Base-by-base conservation (phyloP, 2,329 filamentous ascomycete genomes). In the Penicillium olsonii region DNA sequence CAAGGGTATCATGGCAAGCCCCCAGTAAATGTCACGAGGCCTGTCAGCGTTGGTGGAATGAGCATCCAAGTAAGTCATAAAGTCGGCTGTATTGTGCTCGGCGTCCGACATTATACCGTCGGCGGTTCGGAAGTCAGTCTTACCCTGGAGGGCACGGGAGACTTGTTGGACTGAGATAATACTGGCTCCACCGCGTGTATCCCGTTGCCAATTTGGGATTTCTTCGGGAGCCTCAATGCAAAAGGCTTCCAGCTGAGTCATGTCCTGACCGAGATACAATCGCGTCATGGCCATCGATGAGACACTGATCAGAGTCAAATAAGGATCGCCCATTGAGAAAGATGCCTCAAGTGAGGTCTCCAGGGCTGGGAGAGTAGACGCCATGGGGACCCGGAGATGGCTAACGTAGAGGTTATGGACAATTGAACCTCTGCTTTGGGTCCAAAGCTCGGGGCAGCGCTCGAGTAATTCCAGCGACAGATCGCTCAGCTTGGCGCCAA, bases 381-480 rank as follows among this genome's bases (percentile, higher is more conserved):
- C 63, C 38, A 84, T 66, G 2, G 81, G 79, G 10, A 74, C 69
- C 49, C 79, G 74, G 19, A 85, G 63, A 60, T 86, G 83, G n/a
- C 80, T 81, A n/a, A 85, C 68, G 63, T 84, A 85, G 8, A 84
- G 66, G n/a, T 78, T 75, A 48, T 82, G 78, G 18, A 84, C 67
- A 1, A 82, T 81, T 34, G 79, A 75, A 2, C 80, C 81, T 38
- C 82, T 73, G 19, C 80, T 81, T 18, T 78, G 67, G 0, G 80
- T 82, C 63, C 82, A 84, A 3, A 73, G 59, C 45, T 81, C 77
- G 2, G 77, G 72, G 52, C 77, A 83, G 41, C 71, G 68, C 14
- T 78, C 74, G 43, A 84, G 75, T 5, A 85, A 68, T 24, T 72
- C 68, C 37, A 82, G 69, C 2, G 81, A 78, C 27, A 78, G 73